A percentile compares a stretch with the other conserved stretches of the same genome.
Evolutionary conservation across 441 rosid genomes (phyloP).

Genomic region (Gossypium trilobum): DNA sequence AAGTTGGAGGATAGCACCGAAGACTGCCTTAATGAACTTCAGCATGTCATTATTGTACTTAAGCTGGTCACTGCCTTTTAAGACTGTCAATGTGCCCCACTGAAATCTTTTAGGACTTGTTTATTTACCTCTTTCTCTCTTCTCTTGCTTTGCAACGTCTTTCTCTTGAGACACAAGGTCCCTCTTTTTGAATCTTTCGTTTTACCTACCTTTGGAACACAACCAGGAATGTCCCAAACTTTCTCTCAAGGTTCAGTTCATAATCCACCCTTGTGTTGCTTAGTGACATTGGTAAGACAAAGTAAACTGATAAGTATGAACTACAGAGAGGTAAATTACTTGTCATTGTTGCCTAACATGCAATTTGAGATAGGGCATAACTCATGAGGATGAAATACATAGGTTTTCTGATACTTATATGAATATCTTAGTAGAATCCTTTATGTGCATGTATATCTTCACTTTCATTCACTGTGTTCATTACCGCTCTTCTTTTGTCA

Average conservation of each 20-base stretch:
- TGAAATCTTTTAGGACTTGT: background rate
- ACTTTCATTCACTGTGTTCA: background rate
- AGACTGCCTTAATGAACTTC: background rate
- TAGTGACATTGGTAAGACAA: background rate
- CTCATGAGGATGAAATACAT: background rate
- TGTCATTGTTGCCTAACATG: background rate
- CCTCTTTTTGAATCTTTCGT: background rate
- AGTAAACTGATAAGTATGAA: background rate
- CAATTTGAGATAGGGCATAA: background rate
- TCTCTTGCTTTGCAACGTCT: background rate
- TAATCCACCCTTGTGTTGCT: background rate
- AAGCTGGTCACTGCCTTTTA: background rate
- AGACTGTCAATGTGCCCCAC: background rate
- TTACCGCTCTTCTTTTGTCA: slow-evolving; percentile 21
- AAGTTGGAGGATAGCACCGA: background rate
- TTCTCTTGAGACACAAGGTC: background rate
- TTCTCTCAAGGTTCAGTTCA: background rate
- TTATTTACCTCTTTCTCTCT: background rate
- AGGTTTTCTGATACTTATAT: slow-evolving; percentile 9
- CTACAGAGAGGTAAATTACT: background rate
- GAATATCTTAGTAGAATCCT: slow-evolving; percentile 2
- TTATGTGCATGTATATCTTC: background rate
- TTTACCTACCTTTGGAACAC: background rate
- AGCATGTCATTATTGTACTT: background rate
- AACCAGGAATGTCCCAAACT: background rate